These are phyloP conservation scores for Citrus sp. DNA, from an alignment of 345 rosid species.

Conservation along the genomic window DNA sequence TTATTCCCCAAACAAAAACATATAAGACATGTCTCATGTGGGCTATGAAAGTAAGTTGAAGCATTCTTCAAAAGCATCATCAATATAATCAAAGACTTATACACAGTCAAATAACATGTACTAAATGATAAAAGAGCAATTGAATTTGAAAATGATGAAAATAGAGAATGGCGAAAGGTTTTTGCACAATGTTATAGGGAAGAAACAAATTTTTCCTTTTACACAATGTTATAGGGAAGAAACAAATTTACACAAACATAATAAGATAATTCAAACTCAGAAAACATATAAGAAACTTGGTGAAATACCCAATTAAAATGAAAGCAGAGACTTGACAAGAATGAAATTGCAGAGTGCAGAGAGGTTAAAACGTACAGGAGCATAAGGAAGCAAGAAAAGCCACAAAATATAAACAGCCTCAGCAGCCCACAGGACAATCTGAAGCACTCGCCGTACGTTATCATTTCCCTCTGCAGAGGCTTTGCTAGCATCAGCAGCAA, in stretches of 20 bases:
- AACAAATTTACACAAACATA: background rate
- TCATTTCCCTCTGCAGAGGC: constrained; percentile 33
- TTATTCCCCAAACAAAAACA: background rate
- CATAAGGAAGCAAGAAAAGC: constrained; percentile 93
- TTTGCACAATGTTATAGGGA: background rate
- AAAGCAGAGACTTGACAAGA: background rate
- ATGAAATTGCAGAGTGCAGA: background rate
- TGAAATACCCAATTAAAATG: background rate
- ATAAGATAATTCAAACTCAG: background rate
- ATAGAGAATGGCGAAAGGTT: background rate
- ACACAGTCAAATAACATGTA: too few species aligned
- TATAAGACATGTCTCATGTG: background rate
- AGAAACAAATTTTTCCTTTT: background rate
- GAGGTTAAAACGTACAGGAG: constrained; percentile 48
- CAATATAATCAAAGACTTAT: background rate
- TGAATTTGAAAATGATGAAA: background rate
- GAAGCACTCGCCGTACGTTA: constrained; percentile 29
- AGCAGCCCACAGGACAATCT: constrained; percentile 54
- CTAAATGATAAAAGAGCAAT: too few species aligned
- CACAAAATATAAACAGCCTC: constrained; percentile 84
- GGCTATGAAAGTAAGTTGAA: background rate
- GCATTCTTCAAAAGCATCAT: background rate
- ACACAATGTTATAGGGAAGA: background rate
- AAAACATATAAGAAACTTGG: background rate
- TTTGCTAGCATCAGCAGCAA: constrained; percentile 10